phyloP scores from a whole-genome alignment of 2,329 filamentous ascomycete species.

The Pleomassaria siparia region DNA sequence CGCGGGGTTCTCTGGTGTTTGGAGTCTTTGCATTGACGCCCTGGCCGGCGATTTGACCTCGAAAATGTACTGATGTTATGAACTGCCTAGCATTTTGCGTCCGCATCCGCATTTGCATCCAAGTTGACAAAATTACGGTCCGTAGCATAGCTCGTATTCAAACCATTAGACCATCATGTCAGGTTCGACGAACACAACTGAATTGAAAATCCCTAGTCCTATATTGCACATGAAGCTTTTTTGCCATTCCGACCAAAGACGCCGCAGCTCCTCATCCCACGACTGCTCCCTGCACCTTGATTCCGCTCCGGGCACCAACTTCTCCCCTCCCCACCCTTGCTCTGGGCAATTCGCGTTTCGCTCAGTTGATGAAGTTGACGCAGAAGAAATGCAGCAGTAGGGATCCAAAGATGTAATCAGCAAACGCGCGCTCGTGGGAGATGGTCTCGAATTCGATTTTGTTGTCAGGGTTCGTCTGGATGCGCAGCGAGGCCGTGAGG shows the following conservation, averaged over 20 bases:
- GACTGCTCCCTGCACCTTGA: neutral
- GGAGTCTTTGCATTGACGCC: neutral
- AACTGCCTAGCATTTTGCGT: neutral
- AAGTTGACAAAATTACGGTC: neutral
- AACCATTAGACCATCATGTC: neutral
- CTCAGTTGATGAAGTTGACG: constrained; percentile 98
- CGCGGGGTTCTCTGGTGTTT: neutral
- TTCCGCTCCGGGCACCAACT: neutral
- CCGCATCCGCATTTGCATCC: neutral
- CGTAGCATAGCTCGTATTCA: constrained; percentile 2
- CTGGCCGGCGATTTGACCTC: neutral
- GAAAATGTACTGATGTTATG: neutral
- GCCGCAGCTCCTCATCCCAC: neutral
- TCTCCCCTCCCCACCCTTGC: neutral
- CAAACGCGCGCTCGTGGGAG: constrained; percentile 87
- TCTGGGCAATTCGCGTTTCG: neutral
- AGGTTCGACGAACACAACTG: neutral
- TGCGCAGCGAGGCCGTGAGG: constrained; percentile 83
- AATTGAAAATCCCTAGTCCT: neutral
- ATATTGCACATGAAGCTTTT: constrained; percentile 4
- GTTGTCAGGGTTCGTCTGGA: constrained; percentile 87
- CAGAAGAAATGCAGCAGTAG: constrained; percentile 98
- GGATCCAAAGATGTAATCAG: constrained; percentile 93
- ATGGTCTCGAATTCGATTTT: constrained; percentile 74
- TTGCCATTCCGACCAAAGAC: constrained; percentile 1